Evolutionary conservation across 2,329 filamentous ascomycete genomes (phyloP).

Genomic region (Trichoderma asperellum): DNA sequence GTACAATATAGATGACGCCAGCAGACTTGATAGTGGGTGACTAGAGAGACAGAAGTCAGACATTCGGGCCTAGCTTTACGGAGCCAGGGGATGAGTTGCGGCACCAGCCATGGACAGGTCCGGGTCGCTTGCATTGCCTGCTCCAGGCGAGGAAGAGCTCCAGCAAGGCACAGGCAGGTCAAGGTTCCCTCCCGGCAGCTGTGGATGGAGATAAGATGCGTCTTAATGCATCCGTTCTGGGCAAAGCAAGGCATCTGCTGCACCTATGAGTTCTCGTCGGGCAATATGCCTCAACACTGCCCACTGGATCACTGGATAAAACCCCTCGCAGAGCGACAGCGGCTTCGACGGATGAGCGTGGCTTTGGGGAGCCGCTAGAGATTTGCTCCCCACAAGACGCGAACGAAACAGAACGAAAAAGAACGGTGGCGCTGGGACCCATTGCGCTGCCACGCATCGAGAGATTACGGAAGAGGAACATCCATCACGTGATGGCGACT

Average conservation of each 20-base stretch:
- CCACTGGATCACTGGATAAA: background rate
- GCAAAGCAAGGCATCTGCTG: background rate
- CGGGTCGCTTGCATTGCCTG: background rate
- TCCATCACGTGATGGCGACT: slow-evolving; percentile 17
- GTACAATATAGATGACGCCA: background rate
- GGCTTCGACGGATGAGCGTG: slow-evolving; percentile 6
- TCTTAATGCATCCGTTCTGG: background rate
- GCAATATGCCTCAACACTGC: background rate
- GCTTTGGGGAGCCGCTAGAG: background rate
- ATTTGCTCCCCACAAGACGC: slow-evolving; percentile 1
- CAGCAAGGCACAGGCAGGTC: background rate
- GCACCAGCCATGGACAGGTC: background rate
- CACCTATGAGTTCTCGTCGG: background rate
- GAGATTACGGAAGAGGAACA: slow-evolving; percentile 1
- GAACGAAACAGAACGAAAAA: slow-evolving; percentile 15
- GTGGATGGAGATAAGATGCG: background rate
- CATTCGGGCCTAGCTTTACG: background rate
- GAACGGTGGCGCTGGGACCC: slow-evolving; percentile 1
- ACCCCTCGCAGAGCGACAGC: background rate
- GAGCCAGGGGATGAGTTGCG: background rate
- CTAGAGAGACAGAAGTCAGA: background rate
- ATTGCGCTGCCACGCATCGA: background rate
- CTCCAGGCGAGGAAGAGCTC: background rate
- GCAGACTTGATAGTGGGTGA: background rate
- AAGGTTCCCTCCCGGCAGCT: background rate